phyloP scores from a whole-genome alignment of 768 basidiomycete genomes.

The Chalciporus chontae region DNA sequence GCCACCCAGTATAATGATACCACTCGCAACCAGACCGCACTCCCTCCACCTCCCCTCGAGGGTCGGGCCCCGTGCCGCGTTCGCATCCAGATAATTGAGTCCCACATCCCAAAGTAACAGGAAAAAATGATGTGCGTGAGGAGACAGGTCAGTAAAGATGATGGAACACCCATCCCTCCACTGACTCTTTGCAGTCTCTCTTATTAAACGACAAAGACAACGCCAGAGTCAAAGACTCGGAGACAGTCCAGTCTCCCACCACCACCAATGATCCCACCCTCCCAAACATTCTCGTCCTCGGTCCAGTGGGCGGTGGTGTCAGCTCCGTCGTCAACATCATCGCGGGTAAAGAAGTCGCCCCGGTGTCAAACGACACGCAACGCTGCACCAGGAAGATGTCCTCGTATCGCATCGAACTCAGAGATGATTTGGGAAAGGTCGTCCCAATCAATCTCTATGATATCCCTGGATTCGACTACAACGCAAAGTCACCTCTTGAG shows the following conservation, averaged over 20 bases:
- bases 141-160: constrained; percentile 14
- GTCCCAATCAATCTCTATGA: constrained; percentile 21
- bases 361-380: constrained; percentile 14
- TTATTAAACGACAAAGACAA: background rate
- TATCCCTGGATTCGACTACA: constrained; percentile 20
- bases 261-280: constrained; percentile 1
- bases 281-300: constrained; percentile 25
- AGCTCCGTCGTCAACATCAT: constrained; percentile 32
- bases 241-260: background rate
- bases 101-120: too few species aligned
- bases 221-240: background rate
- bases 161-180: background rate
- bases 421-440: constrained; percentile 3
- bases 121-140: constrained; percentile 14
- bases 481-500: constrained; percentile 16
- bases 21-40: too few species aligned
- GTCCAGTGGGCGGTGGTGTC: constrained; percentile 24
- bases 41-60: background rate
- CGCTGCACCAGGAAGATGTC: constrained; percentile 18
- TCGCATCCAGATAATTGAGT: too few species aligned
- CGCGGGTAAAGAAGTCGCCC: constrained; percentile 17
- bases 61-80: background rate
- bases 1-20: too few species aligned
- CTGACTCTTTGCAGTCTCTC: constrained; percentile 4
- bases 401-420: constrained; percentile 16